phyloP scores from a whole-genome alignment of 345 rosid species.

The Moricandia moricandioides region DNA sequence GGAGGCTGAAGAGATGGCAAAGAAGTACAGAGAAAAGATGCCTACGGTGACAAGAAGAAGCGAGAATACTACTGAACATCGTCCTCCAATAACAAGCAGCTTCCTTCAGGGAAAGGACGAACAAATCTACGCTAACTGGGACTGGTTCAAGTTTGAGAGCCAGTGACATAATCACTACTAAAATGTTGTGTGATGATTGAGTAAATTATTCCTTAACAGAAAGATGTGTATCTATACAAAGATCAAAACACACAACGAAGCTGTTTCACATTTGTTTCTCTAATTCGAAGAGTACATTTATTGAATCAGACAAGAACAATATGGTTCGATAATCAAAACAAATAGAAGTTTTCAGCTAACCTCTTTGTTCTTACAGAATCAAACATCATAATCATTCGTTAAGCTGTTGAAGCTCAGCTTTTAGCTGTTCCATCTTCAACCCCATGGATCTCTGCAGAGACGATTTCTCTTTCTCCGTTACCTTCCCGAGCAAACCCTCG shows the following conservation, averaged over 20 bases:
- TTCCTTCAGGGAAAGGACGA: slow-evolving; percentile 52
- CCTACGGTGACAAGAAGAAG: slow-evolving; percentile 28
- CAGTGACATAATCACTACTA: slow-evolving; percentile 19
- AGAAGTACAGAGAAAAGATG: slow-evolving; percentile 63
- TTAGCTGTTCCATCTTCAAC: slow-evolving; percentile 91
- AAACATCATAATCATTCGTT: slow-evolving; percentile 50
- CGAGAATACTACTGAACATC: slow-evolving; percentile 25
- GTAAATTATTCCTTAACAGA: slow-evolving; percentile 3
- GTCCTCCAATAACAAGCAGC: slow-evolving; percentile 36
- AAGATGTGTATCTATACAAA: not conserved
- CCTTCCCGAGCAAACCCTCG: slow-evolving; percentile 52
- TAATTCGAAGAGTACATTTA: slow-evolving; percentile 11
- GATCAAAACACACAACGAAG: slow-evolving; percentile 9
- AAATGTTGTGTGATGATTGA: slow-evolving; percentile 18
- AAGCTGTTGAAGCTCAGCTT: slow-evolving; percentile 82
- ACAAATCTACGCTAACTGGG: slow-evolving; percentile 73
- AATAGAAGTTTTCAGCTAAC: slow-evolving; percentile 10
- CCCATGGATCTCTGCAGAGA: slow-evolving; percentile 90
- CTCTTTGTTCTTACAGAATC: slow-evolving; percentile 6
- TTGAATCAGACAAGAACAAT: slow-evolving; percentile 8
- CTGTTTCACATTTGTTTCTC: not conserved
- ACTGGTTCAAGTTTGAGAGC: slow-evolving; percentile 81
- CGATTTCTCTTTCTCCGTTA: slow-evolving; percentile 57
- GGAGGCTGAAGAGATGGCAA: slow-evolving; percentile 89
- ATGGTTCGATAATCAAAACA: not conserved